Percentiles rank a stretch among this genome's conserved stretches.
Conservation (phyloP, 2,329 filamentous ascomycete genomes). For the Beauveria varroae region DNA sequence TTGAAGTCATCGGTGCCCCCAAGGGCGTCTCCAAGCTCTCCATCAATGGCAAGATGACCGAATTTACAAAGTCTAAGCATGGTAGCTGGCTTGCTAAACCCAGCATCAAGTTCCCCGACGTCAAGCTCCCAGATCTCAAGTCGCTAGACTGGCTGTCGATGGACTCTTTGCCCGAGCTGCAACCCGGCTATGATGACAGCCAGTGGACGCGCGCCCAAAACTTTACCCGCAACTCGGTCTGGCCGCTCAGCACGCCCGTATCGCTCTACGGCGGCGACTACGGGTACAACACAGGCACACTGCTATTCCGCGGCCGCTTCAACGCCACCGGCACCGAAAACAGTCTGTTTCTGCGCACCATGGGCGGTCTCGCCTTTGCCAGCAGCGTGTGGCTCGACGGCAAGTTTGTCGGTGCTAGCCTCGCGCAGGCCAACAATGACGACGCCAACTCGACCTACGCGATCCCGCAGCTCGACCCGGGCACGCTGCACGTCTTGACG, state of each 20-base stretch:
- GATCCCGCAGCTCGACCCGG: conserved; percentile 42
- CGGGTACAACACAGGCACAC: conserved; percentile 57
- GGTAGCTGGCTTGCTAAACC: conserved; percentile 32
- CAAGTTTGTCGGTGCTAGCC: conserved; percentile 54
- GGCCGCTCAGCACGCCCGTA: conserved; percentile 47
- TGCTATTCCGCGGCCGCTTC: conserved; percentile 62
- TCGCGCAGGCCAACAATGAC: conserved; percentile 40
- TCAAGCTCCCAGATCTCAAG: conserved; percentile 1
- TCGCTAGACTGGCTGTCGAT: conserved; percentile 9
- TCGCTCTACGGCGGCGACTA: conserved; percentile 62
- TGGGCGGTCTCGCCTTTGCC: conserved; percentile 59
- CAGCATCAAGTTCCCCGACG: not conserved
- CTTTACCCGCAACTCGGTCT: conserved; percentile 16
- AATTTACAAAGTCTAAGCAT: conserved; percentile 26
- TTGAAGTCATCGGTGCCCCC: conserved; percentile 58
- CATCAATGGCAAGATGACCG: conserved; percentile 26
- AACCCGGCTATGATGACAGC: conserved; percentile 26
- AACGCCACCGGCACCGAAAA: conserved; percentile 49
- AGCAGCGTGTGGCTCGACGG: conserved; percentile 55
- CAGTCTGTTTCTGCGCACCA: conserved; percentile 45
- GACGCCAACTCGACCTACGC: conserved; percentile 47
- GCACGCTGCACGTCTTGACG: conserved; percentile 51
- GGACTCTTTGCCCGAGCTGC: conserved; percentile 16
- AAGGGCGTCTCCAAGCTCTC: conserved; percentile 34
- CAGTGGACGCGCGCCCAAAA: conserved; percentile 35